These are phyloP conservation scores for Blumeria graminis DNA, from an alignment of 2,329 filamentous ascomycete genomes.

Conservation along the genomic window DNA sequence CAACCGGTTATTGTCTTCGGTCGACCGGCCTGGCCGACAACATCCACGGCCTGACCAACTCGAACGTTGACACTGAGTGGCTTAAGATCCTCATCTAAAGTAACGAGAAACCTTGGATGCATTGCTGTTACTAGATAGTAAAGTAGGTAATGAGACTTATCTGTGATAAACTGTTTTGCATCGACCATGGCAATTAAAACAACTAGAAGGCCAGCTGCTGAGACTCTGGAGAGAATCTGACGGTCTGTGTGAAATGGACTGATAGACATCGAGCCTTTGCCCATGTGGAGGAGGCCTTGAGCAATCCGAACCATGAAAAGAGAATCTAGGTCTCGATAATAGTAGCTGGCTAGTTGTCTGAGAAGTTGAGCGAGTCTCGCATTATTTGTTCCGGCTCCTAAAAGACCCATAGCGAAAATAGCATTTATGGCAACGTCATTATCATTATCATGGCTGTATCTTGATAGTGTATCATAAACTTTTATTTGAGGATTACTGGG, in stretches of 20 bases:
- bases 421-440: constrained; percentile 95
- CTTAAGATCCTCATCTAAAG: constrained; percentile 81
- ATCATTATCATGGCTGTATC: constrained; percentile 97
- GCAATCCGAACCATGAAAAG: constrained; percentile 98
- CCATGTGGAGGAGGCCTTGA: constrained; percentile 94
- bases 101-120: constrained; percentile 89
- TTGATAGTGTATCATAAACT: constrained; percentile 90
- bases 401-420: constrained; percentile 95
- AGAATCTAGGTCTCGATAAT: constrained; percentile 86
- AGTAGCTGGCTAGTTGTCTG: constrained; percentile 88
- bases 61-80: constrained; percentile 88
- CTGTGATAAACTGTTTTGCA: constrained; percentile 58
- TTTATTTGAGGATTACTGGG: constrained; percentile 99
- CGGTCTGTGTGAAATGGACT: constrained; percentile 99
- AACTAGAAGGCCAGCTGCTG: constrained; percentile 68
- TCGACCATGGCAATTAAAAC: constrained; percentile 89
- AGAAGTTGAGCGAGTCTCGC: constrained; percentile 85
- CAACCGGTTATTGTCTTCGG: constrained; percentile 98
- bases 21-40: constrained; percentile 86
- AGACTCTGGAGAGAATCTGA: constrained; percentile 78
- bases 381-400: constrained; percentile 94
- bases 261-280: constrained; percentile 86
- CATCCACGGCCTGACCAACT: constrained; percentile 92
- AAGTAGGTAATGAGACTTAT: constrained; percentile 63
- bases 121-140: constrained; percentile 96